Percentiles rank a stretch among this genome's conserved stretches.
Evolutionary conservation across 1,139 yeast genomes (phyloP).

Genomic region (Protomyces lactucae-debilis): DNA sequence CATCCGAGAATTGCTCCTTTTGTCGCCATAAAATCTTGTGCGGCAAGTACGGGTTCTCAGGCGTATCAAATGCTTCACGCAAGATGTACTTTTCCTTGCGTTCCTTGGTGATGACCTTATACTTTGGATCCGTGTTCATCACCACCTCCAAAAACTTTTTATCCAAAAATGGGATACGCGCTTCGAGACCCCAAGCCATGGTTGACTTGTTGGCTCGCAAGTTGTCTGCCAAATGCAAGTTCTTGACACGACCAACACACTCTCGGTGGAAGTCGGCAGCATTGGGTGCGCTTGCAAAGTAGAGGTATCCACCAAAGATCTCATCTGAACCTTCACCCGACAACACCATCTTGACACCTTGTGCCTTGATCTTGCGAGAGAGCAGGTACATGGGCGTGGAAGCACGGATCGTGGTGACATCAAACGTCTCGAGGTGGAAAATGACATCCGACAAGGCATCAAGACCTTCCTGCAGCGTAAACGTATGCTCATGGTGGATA

Average conservation of each 20-base stretch:
- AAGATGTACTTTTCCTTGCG: constrained; percentile 92
- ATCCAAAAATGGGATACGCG: constrained; percentile 98
- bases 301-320: constrained; percentile 95
- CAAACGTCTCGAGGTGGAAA: constrained; percentile 92
- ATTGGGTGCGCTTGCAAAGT: constrained; percentile 94
- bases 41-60: constrained; percentile 80
- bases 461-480: constrained; percentile 91
- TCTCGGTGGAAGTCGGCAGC: constrained; percentile 90
- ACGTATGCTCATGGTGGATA: constrained; percentile 95
- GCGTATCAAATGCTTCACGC: constrained; percentile 96
- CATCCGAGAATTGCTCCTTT: constrained; percentile 98
- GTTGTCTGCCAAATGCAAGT: constrained; percentile 95
- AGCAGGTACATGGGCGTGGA: constrained; percentile 97
- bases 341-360: constrained; percentile 97
- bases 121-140: constrained; percentile 91
- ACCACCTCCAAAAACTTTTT: constrained; percentile 83
- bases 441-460: constrained; percentile 94
- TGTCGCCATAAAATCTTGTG: constrained; percentile 98
- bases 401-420: constrained; percentile 97
- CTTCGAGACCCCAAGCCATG: constrained; percentile 99
- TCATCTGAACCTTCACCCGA: constrained; percentile 99
- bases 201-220: constrained; percentile 98
- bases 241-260: constrained; percentile 91
- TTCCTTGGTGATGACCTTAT: constrained; percentile 69
- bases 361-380: constrained; percentile 96